phyloP scores from a whole-genome alignment of 257 asterid species.

The Solanum microdontum region DNA sequence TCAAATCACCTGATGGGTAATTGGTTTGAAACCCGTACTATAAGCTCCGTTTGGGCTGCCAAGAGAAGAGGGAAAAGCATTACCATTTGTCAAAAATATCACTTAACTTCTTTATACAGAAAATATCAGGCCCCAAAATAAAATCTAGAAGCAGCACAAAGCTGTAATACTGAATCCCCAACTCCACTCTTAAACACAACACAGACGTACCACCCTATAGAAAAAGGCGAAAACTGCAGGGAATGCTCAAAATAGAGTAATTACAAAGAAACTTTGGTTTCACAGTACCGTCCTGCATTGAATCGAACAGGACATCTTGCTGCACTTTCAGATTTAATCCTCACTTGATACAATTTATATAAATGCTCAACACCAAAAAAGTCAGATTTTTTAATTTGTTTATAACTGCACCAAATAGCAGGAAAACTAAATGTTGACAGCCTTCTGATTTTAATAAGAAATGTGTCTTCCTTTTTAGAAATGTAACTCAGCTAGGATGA shows the following conservation, averaged over 20 bases:
- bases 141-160: not conserved
- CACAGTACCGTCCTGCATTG: not conserved
- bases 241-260: not conserved
- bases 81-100: not conserved
- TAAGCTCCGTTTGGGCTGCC: slow-evolving; percentile 96
- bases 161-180: not conserved
- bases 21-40: slow-evolving; percentile 93
- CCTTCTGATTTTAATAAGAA: not conserved
- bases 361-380: not conserved
- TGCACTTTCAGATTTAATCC: not conserved
- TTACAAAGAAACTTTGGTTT: not conserved
- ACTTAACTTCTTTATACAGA: not conserved
- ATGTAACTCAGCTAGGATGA: not conserved
- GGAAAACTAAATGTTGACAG: not conserved
- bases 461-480: not conserved
- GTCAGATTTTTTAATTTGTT: not conserved
- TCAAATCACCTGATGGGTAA: slow-evolving; percentile 93
- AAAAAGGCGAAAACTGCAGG: not conserved
- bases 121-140: not conserved
- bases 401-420: not conserved
- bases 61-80: slow-evolving; percentile 3
- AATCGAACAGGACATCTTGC: not conserved
- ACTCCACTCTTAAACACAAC: not conserved
- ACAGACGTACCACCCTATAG: not conserved
- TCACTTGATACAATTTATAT: not conserved